Conservation (phyloP, 306 rosid species). For the Vigna mungo region DNA sequence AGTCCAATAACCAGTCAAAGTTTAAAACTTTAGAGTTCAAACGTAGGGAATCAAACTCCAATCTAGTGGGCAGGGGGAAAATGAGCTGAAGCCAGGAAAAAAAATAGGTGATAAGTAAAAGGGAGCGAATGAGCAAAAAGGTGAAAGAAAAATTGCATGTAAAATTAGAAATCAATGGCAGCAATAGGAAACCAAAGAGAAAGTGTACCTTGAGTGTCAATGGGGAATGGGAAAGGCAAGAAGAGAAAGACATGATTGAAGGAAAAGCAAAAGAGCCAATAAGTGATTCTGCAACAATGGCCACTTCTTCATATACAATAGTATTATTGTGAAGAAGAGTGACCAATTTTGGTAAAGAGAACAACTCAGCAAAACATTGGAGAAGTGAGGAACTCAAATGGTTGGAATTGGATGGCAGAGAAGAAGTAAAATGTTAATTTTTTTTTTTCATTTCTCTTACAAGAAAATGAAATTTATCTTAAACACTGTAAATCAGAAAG, state of each 20-base stretch:
- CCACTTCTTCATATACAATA: constrained; percentile 49
- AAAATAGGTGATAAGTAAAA: not conserved
- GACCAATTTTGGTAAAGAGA: constrained; percentile 1
- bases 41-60: constrained; percentile 1
- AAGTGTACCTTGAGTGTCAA: constrained; percentile 62
- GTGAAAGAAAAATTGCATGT: constrained; percentile 1
- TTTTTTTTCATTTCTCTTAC: no score
- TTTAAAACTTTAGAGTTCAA: constrained; percentile 24
- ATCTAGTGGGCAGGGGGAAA: not conserved
- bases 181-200: constrained; percentile 20
- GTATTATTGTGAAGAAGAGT: not conserved
- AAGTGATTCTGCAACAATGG: constrained; percentile 48
- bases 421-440: no score
- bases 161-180: constrained; percentile 36
- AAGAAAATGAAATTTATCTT: no score
- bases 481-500: no score
- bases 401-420: not conserved
- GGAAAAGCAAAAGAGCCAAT: constrained; percentile 36
- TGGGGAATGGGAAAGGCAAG: constrained; percentile 58
- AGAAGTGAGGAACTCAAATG: not conserved
- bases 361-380: not conserved
- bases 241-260: constrained; percentile 62
- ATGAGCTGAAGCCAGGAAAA: constrained; percentile 4
- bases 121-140: constrained; percentile 2
- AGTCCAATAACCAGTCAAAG: constrained; percentile 26